phyloP scores from a whole-genome alignment of 2,329 filamentous ascomycete species.

The Ascocoryne sarcoides region DNA sequence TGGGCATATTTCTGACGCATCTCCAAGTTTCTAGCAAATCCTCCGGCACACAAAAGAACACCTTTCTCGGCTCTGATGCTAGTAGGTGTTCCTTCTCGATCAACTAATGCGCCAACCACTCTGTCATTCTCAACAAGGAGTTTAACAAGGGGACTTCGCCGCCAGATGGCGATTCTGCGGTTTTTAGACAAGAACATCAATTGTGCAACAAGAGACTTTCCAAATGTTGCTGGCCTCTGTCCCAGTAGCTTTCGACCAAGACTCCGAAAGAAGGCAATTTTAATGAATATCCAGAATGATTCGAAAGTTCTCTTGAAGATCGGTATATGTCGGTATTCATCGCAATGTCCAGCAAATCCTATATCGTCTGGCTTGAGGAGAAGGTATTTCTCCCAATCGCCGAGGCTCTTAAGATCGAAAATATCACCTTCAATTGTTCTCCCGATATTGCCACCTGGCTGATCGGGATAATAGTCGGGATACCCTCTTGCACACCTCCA shows the following conservation, averaged over 20 bases:
- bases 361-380: neutral
- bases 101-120: conserved; percentile 24
- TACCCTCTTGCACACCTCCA: conserved; percentile 23
- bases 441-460: conserved; percentile 1
- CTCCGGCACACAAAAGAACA: conserved; percentile 30
- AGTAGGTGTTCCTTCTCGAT: conserved; percentile 17
- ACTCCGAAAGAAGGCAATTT: neutral
- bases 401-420: conserved; percentile 6
- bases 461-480: conserved; percentile 29
- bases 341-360: conserved; percentile 1
- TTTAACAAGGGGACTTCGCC: neutral
- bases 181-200: conserved; percentile 4
- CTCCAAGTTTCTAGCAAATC: conserved; percentile 28
- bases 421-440: conserved; percentile 8
- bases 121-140: conserved; percentile 9
- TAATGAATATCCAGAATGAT: neutral
- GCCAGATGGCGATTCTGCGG: conserved; percentile 2
- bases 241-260: neutral
- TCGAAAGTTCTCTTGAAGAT: conserved; percentile 4
- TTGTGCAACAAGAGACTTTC: conserved; percentile 5
- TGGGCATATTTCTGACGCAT: conserved; percentile 25
- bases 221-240: conserved; percentile 5
- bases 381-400: conserved; percentile 1
- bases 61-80: conserved; percentile 23
- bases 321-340: conserved; percentile 1